Evolutionary conservation across 192 early-diverging fungal species (phyloP).

Genomic region (Coemansia sp.): DNA sequence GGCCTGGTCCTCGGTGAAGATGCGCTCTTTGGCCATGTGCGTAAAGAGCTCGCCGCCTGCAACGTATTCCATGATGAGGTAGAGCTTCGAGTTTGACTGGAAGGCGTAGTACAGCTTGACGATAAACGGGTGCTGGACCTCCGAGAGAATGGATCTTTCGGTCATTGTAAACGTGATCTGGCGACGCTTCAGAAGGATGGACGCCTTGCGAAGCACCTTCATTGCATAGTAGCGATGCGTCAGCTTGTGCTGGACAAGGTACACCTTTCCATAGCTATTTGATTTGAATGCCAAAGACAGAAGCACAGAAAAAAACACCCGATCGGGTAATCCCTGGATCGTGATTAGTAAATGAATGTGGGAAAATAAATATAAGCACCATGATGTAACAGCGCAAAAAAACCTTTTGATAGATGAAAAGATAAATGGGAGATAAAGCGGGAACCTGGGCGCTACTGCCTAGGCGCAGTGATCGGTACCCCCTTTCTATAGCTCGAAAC

Average conservation of each 20-base stretch:
- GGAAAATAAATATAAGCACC: not conserved
- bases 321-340: too few species aligned
- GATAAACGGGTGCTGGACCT: constrained; percentile 86
- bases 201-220: constrained; percentile 91
- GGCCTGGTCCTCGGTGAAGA: constrained; percentile 74
- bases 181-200: constrained; percentile 76
- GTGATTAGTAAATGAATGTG: not conserved
- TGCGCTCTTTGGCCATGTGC: constrained; percentile 66
- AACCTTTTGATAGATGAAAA: not conserved
- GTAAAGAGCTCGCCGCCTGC: constrained; percentile 92
- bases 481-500: not conserved
- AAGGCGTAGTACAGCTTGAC: constrained; percentile 92
- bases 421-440: not conserved
- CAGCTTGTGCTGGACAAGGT: constrained; percentile 71
- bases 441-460: not conserved
- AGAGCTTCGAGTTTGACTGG: constrained; percentile 82
- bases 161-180: constrained; percentile 79
- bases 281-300: not conserved
- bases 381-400: not conserved
- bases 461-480: not conserved
- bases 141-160: constrained; percentile 83
- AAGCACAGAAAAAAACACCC: constrained; percentile 8
- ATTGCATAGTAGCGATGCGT: constrained; percentile 70
- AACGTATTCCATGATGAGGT: constrained; percentile 87
- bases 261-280: constrained; percentile 75